Evolutionary conservation across 225 moss, liverwort and hornwort genomes (phyloP), one percentile per base, ranked within the genome.

Genomic region (Rhytidiadelphus loreus): DNA sequence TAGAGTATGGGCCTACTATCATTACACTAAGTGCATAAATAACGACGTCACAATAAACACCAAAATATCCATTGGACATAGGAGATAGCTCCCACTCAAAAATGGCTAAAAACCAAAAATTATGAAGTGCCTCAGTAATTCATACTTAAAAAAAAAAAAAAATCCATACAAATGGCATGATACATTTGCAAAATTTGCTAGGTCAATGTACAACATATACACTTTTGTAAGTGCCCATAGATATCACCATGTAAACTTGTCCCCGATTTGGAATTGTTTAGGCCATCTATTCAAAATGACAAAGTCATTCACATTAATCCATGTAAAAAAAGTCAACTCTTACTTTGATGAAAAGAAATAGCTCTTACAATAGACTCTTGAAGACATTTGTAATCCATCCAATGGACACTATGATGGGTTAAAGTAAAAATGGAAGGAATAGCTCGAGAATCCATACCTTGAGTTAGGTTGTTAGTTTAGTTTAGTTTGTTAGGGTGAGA

Each of bases 71-170:
- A 56, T 16, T n/a, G 9, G 37, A 55, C 55, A 37, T 55, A 0
- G 0, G 0, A 25, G 56, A 25, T 25, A 77, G 16, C 1, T 2
- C 15, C 2, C 8, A 10, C 0, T 56, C 2, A 35, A 37, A 24
- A 25, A 37, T 5, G 8, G 8, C 2, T n/a, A 16, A 25, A 16
- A n/a, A 6, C 3, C 1, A 8, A 24, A 24, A n/a, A 1, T 16
- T 1, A 16, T 9, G 56, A 10, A 56, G 2, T 55, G 25, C 16
- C 1, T 56, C 2, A 11, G 0, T 4, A 73, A 11, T 29, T 29
- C 17, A 2, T 46, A 6, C 4, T 29, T 18, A 18, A 64, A 9
- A 64, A 35, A 48, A 6, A 72, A 72, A 71, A 2, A 14, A 44
- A 29, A 44, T 73, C 43, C 18, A 17, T 18, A 11, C 3, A 46